Evolutionary conservation across 2,329 filamentous ascomycete genomes (phyloP), one percentile per base, ranked within the genome.

Genomic region (Xylaria sp.): DNA sequence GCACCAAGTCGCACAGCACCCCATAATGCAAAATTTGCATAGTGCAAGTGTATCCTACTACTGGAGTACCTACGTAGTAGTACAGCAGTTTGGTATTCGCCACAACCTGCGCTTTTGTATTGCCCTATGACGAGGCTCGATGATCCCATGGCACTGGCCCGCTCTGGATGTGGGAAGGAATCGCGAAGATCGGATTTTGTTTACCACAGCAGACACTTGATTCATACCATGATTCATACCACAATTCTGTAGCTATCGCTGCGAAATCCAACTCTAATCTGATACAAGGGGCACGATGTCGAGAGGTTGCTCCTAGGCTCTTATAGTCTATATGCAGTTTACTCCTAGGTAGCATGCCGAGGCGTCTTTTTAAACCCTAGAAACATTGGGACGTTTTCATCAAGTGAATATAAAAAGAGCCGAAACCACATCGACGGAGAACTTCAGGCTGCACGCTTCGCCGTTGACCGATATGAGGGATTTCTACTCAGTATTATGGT

Each of bases 71-170:
- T 37, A 52, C 25, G n/a, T 48, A 48, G 23, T 7, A 52, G 23
- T 28, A 12, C 6, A 15, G 15, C 50, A 12, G 50, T 28, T 44
- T n/a, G 56, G 39, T 32, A 58, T 58, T 58, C 39, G 56, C 56
- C 39, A 32, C 39, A 20, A 10, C 3, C 39, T 58, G 13, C 13
- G 23, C 25, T 32, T 58, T 46, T 39, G 56, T 58, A 32, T 46
- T 58, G 52, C 28, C 2, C 28, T 57, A 25, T 44, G 55, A 57
- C 55, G 55, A 57, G 37, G 56, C 41, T 58, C 18, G 39, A 58
- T 28, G 56, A 46, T 46, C 56, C 18, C 5, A 56, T 10, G 15
- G 20, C 32, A 39, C 20, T 37, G 52, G n/a, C 28, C 34, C 25
- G 5, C 25, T 54, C 25, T 15, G 25, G 15, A 12, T 25, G 20